phyloP scores from a whole-genome alignment of 1,284 basidiomycete species.

The Ceratobasidium sp. region DNA sequence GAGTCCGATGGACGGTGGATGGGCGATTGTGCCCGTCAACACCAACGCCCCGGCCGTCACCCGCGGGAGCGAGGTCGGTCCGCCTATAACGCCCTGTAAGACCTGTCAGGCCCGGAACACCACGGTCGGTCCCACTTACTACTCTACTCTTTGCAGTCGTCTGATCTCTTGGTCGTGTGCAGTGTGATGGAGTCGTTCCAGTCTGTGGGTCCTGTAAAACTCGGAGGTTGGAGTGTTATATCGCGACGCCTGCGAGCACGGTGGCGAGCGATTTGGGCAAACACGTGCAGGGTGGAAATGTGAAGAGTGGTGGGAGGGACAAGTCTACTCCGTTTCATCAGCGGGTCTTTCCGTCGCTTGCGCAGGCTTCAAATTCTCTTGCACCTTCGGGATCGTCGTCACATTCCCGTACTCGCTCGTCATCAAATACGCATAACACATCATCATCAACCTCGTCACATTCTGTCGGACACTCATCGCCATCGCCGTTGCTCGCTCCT shows the following conservation, averaged over 20 bases:
- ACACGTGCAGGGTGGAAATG: neutral
- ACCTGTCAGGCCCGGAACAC: constrained; percentile 41
- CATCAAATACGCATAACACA: no score
- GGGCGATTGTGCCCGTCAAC: constrained; percentile 32
- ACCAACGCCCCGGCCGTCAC: constrained; percentile 39
- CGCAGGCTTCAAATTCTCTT: neutral
- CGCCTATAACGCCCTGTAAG: constrained; percentile 28
- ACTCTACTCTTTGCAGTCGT: neutral
- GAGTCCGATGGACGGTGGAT: constrained; percentile 19
- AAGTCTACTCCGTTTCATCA: constrained; percentile 9
- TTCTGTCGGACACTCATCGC: no score
- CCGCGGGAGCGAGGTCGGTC: neutral
- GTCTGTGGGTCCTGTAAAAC: constrained; percentile 32
- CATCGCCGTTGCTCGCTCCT: neutral
- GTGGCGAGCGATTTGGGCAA: neutral
- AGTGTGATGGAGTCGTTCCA: constrained; percentile 35
- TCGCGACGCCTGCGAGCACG: constrained; percentile 16
- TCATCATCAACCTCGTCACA: no score
- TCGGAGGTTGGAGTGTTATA: constrained; percentile 33
- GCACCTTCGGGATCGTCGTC: no score
- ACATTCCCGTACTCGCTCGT: no score
- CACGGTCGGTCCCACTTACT: constrained; percentile 27
- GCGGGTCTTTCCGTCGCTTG: constrained; percentile 15
- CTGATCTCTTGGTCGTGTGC: neutral
- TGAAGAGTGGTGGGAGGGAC: constrained; percentile 15